Evolutionary conservation across 768 basidiomycete species (phyloP), one percentile per base, ranked within the genome.

Genomic region (Kwoniella shandongensis): DNA sequence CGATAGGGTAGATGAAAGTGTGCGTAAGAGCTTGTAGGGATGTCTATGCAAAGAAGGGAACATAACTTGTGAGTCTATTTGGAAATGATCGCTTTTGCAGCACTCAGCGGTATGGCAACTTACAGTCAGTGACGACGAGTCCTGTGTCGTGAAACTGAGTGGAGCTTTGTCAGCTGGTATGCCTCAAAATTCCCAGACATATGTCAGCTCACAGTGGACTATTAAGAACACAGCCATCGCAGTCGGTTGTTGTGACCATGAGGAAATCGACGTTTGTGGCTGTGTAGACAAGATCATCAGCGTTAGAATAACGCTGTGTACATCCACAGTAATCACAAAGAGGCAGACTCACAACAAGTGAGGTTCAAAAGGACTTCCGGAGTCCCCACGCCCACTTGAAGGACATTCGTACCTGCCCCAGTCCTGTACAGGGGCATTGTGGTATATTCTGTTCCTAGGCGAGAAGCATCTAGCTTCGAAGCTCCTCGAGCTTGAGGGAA

Each of bases 221-320:
- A 55, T 52, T 29, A 15, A 49, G 13, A 0, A 56, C 47, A 54
- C 73, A 70, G 17, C 51, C 46, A 17, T 32, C 47, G 57, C 74
- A 75, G 0, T 55, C 51, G 0, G 48, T 48, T 2, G 59, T 51
- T 25, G 66, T 65, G 15, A 76, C 63, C 45, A 73, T 50, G 25
- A 73, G 20, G 51, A 69, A 76, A 18, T 70, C 62, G 11, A 74
- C 66, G 44, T 65, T 70, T 11, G 74, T 74, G 27, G 72, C 73
- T 74, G 41, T 2, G 10, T n/a, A n/a, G n/a, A n/a, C n/a, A n/a
- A n/a, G 30, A 25, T 30, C 27, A 47, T 49, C 36, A 53, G 46
- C 30, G 13, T 18, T 8, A 26, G 11, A 3, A 44, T 39, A n/a
- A 44, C 23, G 6, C 15, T 6, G 17, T 46, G 44, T 23, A 46